Evolutionary conservation across 139 green algal species (phyloP).

Genomic region (Coelastrella sp.): DNA sequence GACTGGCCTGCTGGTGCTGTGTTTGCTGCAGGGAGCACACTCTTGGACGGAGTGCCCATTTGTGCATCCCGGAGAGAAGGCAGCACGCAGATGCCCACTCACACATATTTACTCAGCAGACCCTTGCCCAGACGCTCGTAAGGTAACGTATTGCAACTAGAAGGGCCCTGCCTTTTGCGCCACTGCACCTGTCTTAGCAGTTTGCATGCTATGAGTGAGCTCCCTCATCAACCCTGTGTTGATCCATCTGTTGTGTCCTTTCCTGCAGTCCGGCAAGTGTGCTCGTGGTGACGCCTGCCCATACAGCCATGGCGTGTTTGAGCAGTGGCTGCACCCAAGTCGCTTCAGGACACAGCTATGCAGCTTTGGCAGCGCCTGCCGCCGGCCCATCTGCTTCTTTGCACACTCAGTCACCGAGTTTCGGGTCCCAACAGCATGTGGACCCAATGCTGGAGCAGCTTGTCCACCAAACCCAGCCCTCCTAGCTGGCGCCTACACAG

Average conservation of each 20-base stretch:
- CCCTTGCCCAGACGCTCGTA: conserved; percentile 86
- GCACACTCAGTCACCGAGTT: conserved; percentile 85
- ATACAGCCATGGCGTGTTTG: conserved; percentile 93
- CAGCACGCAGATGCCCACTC: conserved; percentile 79
- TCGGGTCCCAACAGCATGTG: conserved; percentile 57
- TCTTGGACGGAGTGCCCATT: conserved; percentile 58
- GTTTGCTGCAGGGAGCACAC: conserved; percentile 41
- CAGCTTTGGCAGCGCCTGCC: conserved; percentile 82
- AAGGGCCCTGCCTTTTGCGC: background rate
- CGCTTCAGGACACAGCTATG: conserved; percentile 94
- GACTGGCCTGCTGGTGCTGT: background rate
- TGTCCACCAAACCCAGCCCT: background rate
- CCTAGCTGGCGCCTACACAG: background rate
- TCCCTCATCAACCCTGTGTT: background rate
- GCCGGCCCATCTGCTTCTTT: conserved; percentile 92
- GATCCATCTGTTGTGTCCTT: background rate
- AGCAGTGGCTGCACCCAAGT: conserved; percentile 94
- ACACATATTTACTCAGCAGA: conserved; percentile 73
- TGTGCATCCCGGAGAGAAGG: conserved; percentile 83
- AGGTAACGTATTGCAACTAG: conserved; percentile 51
- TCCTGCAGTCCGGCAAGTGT: conserved; percentile 62
- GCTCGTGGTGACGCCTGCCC: conserved; percentile 82
- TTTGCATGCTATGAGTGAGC: background rate
- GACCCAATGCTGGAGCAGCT: conserved; percentile 24
- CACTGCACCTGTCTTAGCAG: no score